Conservation (phyloP, 345 rosid genomes). For the Eutrema yunnanense region DNA sequence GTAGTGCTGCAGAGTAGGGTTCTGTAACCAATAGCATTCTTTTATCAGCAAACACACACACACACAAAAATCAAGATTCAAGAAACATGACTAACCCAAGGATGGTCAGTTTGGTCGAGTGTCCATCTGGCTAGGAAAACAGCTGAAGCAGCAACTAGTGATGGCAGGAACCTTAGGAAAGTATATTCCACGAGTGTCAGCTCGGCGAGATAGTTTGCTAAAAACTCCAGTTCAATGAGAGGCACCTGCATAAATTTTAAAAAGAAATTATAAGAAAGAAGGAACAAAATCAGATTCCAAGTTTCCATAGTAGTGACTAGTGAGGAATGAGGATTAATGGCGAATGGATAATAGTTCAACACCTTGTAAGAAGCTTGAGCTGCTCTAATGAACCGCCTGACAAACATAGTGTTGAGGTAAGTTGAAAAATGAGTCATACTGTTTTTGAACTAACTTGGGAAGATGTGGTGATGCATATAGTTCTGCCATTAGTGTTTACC, state of each 20-base stretch:
- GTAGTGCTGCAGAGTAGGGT: constrained; percentile 82
- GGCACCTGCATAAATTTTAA: constrained; percentile 40
- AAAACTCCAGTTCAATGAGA: constrained; percentile 56
- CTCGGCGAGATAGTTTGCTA: constrained; percentile 87
- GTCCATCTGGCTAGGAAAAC: constrained; percentile 92
- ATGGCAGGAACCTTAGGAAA: constrained; percentile 73
- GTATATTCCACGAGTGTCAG: constrained; percentile 69
- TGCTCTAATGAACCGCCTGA: constrained; percentile 84
- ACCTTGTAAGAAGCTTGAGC: constrained; percentile 79
- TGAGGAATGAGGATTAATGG: background rate
- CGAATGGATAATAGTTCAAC: background rate
- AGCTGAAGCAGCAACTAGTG: constrained; percentile 80
- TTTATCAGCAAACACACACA: constrained; percentile 1
- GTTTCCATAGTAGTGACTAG: background rate
- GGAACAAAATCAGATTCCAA: constrained; percentile 5
- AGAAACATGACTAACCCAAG: constrained; percentile 67
- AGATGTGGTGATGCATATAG: background rate
- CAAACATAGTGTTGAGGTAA: constrained; percentile 7
- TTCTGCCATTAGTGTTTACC: constrained; percentile 38
- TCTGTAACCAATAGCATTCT: constrained; percentile 42
- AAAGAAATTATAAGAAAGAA: background rate
- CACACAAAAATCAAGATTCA: background rate
- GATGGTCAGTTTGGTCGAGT: constrained; percentile 66
- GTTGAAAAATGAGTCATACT: background rate
- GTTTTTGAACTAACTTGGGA: background rate